These are phyloP conservation scores for Rhizopogon vulgaris DNA, from an alignment of 768 basidiomycete species.

Conservation along the genomic window DNA sequence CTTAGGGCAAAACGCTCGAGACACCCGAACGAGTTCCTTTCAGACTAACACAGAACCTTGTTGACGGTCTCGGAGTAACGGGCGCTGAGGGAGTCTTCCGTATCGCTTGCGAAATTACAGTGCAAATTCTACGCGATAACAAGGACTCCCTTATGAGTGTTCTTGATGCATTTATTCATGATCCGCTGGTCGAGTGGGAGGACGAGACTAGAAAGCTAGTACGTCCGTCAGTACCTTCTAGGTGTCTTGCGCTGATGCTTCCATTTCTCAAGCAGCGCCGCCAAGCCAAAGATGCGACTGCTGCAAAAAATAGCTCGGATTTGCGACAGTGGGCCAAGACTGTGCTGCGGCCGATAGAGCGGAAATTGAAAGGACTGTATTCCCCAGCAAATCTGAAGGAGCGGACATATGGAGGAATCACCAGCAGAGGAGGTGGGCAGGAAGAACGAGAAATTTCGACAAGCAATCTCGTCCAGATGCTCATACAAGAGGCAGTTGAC, in stretches of 20 bases:
- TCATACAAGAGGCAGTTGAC: constrained; percentile 87
- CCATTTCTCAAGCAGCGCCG: constrained; percentile 1
- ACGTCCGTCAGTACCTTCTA: constrained; percentile 6
- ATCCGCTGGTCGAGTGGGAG: constrained; percentile 95
- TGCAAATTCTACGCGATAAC: constrained; percentile 83
- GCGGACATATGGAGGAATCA: constrained; percentile 22
- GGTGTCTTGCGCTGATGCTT: background rate
- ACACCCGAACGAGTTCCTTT: constrained; percentile 93
- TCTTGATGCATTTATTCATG: constrained; percentile 93
- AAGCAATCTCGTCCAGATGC: constrained; percentile 82
- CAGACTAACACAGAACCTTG: constrained; percentile 86
- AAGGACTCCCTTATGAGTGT: constrained; percentile 93
- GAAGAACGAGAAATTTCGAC: constrained; percentile 53
- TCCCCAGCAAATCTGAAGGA: constrained; percentile 40
- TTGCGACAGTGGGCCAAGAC: constrained; percentile 64
- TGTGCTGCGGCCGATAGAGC: constrained; percentile 75
- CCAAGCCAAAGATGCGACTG: constrained; percentile 38
- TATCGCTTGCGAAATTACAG: constrained; percentile 83
- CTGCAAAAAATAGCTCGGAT: constrained; percentile 44
- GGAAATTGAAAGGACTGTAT: constrained; percentile 75
- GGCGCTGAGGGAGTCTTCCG: constrained; percentile 94
- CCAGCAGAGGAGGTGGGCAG: constrained; percentile 5
- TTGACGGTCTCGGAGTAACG: constrained; percentile 89
- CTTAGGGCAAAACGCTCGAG: constrained; percentile 73
- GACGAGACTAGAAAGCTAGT: constrained; percentile 70